These are phyloP conservation scores for Takakia lepidozioides DNA, from an alignment of 225 moss, liverwort and hornwort genomes.

Conservation along the genomic window DNA sequence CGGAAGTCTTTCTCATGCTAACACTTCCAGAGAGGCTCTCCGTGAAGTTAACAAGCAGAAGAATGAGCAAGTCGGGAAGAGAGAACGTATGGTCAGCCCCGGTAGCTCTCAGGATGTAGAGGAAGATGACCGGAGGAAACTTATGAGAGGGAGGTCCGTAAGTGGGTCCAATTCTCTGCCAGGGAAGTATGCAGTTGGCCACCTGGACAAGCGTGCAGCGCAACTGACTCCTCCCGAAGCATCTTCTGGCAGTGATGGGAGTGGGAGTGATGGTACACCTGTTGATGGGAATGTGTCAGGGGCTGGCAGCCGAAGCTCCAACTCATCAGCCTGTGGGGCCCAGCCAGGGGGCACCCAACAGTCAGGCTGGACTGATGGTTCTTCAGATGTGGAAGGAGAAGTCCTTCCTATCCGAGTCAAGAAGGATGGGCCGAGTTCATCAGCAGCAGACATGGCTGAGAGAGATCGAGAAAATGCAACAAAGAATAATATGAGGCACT, in stretches of 20 bases:
- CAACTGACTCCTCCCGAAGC: conserved; percentile 22
- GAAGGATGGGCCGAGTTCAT: conserved; percentile 10
- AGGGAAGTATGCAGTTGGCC: conserved; percentile 3
- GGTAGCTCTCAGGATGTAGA: conserved; percentile 7
- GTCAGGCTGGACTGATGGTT: conserved; percentile 49
- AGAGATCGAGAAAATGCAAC: conserved; percentile 6
- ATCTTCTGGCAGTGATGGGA: conserved; percentile 36
- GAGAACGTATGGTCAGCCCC: background rate
- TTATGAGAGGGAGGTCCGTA: conserved; percentile 20
- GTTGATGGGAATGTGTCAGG: conserved; percentile 18
- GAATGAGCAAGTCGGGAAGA: too few relatives aligned
- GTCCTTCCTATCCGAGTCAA: conserved; percentile 12
- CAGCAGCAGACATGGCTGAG: conserved; percentile 1
- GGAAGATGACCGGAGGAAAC: conserved; percentile 28
- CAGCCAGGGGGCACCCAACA: conserved; percentile 15
- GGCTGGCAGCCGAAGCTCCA: conserved; percentile 38
- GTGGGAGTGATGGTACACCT: conserved; percentile 24
- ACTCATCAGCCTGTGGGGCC: conserved; percentile 55
- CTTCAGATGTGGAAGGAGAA: conserved; percentile 30
- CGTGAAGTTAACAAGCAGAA: too few relatives aligned
- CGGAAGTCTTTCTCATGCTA: too few relatives aligned
- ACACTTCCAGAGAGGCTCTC: too few relatives aligned
- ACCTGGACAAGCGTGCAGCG: conserved; percentile 6
- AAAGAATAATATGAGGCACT: too few relatives aligned
- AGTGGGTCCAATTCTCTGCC: conserved; percentile 38